Conservation (phyloP, 345 rosid genomes). For the Melastoma malabathricum region DNA sequence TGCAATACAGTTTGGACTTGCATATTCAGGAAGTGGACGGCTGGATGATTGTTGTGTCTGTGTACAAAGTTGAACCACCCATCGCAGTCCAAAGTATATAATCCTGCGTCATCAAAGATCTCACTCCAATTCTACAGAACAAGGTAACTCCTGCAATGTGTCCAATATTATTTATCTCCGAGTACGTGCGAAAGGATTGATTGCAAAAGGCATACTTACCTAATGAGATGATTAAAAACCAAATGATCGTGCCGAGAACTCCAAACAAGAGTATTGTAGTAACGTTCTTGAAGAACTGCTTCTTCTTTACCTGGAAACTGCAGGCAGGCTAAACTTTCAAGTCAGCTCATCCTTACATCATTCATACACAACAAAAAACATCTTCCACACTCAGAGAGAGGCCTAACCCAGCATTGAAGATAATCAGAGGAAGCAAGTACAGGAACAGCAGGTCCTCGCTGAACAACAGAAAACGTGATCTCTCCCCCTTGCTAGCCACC, state of each 20-base stretch:
- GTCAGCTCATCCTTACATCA: conserved; percentile 1
- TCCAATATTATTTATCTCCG: too few relatives aligned
- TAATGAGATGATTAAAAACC: conserved; percentile 42
- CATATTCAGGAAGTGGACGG: too few relatives aligned
- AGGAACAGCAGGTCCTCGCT: conserved; percentile 61
- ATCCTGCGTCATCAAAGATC: conserved; percentile 18
- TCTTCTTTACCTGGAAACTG: conserved; percentile 72
- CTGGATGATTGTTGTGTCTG: too few relatives aligned
- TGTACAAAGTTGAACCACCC: too few relatives aligned
- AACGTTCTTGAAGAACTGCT: too few relatives aligned
- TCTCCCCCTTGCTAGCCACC: too few relatives aligned
- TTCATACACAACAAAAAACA: not conserved
- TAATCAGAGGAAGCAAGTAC: conserved; percentile 55
- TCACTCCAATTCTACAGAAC: conserved; percentile 25
- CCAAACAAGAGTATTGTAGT: conserved; percentile 50
- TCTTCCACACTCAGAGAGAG: not conserved
- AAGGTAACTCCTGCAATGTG: conserved; percentile 23
- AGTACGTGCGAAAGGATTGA: too few relatives aligned
- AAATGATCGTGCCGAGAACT: conserved; percentile 43
- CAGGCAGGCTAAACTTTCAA: conserved; percentile 2
- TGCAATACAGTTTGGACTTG: too few relatives aligned
- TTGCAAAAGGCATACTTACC: conserved; percentile 14
- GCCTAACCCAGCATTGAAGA: conserved; percentile 66
- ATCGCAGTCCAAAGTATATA: too few relatives aligned
- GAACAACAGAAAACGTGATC: too few relatives aligned